These are phyloP conservation scores for Solanum neorickii DNA, from an alignment of 257 asterid species.

Conservation along the genomic window DNA sequence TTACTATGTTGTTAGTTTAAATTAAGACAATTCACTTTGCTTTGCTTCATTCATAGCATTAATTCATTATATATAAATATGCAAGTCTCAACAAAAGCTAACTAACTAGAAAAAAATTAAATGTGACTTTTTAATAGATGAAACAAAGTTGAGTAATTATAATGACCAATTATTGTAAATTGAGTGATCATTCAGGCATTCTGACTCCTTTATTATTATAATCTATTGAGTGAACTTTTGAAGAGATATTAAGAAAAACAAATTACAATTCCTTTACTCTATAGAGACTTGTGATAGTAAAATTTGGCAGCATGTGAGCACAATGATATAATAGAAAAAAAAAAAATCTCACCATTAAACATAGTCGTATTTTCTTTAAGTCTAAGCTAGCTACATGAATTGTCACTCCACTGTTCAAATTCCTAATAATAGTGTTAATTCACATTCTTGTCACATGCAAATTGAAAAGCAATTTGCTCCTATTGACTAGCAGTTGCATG, in stretches of 20 bases:
- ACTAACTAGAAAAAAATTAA: background rate
- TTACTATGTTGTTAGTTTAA: background rate
- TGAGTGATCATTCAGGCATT: background rate
- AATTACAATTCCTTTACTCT: background rate
- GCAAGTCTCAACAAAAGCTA: background rate
- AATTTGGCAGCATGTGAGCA: background rate
- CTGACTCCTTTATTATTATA: background rate
- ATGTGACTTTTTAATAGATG: background rate
- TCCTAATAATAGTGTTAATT: background rate
- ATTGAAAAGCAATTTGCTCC: background rate
- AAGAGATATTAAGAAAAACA: background rate
- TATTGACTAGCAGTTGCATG: background rate
- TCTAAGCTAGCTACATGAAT: background rate
- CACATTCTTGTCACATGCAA: background rate
- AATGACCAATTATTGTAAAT: background rate
- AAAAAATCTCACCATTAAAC: background rate
- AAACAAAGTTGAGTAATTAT: background rate
- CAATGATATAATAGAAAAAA: background rate
- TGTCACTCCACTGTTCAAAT: background rate
- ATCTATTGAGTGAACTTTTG: background rate
- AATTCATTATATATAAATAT: background rate
- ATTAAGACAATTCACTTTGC: background rate
- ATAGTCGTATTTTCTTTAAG: background rate
- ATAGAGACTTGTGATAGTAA: background rate
- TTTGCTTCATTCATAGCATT: background rate